Conservation (phyloP, 2,329 filamentous ascomycete genomes). For the Colletotrichum salicis region DNA sequence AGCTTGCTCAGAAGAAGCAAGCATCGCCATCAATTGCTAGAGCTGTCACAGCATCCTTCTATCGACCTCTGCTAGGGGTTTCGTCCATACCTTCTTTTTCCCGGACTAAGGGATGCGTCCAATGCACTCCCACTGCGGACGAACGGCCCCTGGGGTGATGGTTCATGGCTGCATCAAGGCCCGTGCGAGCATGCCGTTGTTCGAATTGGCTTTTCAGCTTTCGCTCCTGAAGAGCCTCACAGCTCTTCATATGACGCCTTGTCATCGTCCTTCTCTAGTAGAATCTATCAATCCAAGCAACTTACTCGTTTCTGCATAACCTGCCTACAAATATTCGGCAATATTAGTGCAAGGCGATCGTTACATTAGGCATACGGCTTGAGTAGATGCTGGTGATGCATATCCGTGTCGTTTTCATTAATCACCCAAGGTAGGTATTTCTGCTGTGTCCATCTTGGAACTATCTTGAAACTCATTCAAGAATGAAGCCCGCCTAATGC, state of each 20-base stretch:
- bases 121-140: not conserved
- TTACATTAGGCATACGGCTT: too few species aligned
- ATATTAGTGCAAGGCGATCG: too few species aligned
- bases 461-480: rapidly evolving
- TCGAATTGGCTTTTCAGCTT: not conserved
- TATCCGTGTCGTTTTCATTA: too few species aligned
- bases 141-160: not conserved
- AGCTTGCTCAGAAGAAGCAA: not conserved
- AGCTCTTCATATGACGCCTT: too few species aligned
- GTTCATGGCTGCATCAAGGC: not conserved
- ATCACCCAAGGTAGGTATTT: too few species aligned
- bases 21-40: not conserved
- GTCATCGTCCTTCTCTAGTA: too few species aligned
- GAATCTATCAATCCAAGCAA: too few species aligned
- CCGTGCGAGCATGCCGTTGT: not conserved
- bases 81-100: not conserved
- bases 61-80: not conserved
- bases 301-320: too few species aligned
- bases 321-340: too few species aligned
- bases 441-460: rapidly evolving
- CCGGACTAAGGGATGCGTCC: not conserved
- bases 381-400: too few species aligned
- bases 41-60: not conserved
- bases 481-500: too few species aligned
- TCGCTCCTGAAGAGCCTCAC: too few species aligned